These are phyloP conservation scores for Mucor racemosus DNA, from an alignment of 371 early-diverging fungal genomes.

Conservation along the genomic window DNA sequence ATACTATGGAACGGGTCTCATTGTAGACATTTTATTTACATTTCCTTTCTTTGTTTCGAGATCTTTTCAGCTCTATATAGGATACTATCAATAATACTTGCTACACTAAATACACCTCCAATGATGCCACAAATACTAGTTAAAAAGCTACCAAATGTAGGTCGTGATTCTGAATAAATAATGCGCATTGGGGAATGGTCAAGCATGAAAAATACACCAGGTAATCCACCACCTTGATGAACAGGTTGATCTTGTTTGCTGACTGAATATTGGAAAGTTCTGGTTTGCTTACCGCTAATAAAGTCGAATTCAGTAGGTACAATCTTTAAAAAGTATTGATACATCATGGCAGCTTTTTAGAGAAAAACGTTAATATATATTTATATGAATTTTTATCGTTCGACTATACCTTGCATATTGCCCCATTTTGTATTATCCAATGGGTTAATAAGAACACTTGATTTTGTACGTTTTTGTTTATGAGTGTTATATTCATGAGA, in stretches of 20 bases:
- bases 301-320: conserved; percentile 85
- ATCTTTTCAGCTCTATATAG: conserved; percentile 85
- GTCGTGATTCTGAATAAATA: conserved; percentile 77
- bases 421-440: conserved; percentile 70
- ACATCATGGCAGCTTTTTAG: conserved; percentile 53
- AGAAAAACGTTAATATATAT: neutral
- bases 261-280: conserved; percentile 93
- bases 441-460: conserved; percentile 71
- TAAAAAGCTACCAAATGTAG: conserved; percentile 84
- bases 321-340: conserved; percentile 94
- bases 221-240: conserved; percentile 52
- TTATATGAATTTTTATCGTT: neutral
- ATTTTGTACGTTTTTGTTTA: conserved; percentile 41
- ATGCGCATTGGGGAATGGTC: conserved; percentile 97
- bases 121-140: conserved; percentile 93
- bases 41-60: conserved; percentile 44
- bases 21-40: conserved; percentile 16
- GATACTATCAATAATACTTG: conserved; percentile 85
- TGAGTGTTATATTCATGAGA: conserved; percentile 36
- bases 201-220: conserved; percentile 90
- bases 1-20: neutral
- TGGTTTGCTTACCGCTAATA: conserved; percentile 66
- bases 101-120: conserved; percentile 95
- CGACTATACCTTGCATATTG: conserved; percentile 40
- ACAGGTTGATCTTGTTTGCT: conserved; percentile 79